A percentile compares a stretch with the other conserved stretches of the same genome.
Evolutionary conservation across 306 rosid genomes (phyloP).

Genomic region (Corylus heterophylla): DNA sequence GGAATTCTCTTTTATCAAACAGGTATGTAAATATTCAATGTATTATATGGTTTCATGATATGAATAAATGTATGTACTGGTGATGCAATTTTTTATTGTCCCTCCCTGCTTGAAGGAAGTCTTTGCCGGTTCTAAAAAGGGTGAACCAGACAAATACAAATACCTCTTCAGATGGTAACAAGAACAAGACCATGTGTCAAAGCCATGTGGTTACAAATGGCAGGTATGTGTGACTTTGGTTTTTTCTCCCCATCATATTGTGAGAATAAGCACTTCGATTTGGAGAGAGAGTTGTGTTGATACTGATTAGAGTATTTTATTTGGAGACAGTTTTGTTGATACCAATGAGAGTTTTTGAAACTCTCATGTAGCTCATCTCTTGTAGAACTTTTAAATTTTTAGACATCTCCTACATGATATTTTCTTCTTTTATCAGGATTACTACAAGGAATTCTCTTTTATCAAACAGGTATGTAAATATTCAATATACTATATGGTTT

Average conservation of each 20-base stretch:
- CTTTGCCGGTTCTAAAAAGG: conserved; percentile 64
- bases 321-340: not conserved
- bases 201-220: conserved; percentile 40
- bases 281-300: not conserved
- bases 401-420: conserved; percentile 2
- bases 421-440: conserved; percentile 39
- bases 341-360: not conserved
- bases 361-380: conserved; percentile 1
- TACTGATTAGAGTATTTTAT: not conserved
- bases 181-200: conserved; percentile 34
- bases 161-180: conserved; percentile 42
- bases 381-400: conserved; percentile 3
- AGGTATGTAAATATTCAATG: conserved; percentile 42
- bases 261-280: not conserved
- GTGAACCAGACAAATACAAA: conserved; percentile 39
- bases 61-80: conserved; percentile 31
- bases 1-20: conserved; percentile 42
- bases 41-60: conserved; percentile 8
- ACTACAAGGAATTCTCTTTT: conserved; percentile 39
- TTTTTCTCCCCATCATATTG: conserved; percentile 5
- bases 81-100: conserved; percentile 22
- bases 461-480: conserved; percentile 49
- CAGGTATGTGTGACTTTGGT: conserved; percentile 53
- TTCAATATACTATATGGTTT: conserved; percentile 10
- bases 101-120: conserved; percentile 56